These are phyloP conservation scores for Mucor plumbeus DNA, from an alignment of 371 early-diverging fungal species.

Conservation along the genomic window DNA sequence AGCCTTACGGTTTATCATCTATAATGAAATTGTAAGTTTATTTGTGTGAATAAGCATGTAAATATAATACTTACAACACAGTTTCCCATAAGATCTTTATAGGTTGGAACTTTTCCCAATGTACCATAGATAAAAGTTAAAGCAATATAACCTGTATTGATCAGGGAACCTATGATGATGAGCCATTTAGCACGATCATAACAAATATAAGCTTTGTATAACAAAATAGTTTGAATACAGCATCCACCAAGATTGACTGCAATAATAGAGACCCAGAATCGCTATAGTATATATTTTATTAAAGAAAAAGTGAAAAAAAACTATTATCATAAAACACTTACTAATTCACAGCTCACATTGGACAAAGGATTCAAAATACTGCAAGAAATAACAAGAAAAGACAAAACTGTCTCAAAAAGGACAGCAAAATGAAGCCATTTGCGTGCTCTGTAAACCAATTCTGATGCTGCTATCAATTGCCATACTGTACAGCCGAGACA, in stretches of 20 bases:
- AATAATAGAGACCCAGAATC: constrained; percentile 53
- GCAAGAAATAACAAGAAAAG: constrained; percentile 37
- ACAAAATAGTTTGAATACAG: constrained; percentile 46
- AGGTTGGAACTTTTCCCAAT: constrained; percentile 36
- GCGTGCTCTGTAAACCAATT: constrained; percentile 26
- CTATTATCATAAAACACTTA: constrained; percentile 13
- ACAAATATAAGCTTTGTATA: constrained; percentile 56
- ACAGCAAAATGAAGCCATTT: constrained; percentile 46
- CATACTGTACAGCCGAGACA: constrained; percentile 44
- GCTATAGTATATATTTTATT: constrained; percentile 21
- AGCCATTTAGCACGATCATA: constrained; percentile 41
- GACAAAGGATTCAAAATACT: constrained; percentile 45
- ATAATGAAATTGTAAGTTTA: neutral
- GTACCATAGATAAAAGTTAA: constrained; percentile 43
- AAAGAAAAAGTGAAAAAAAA: neutral
- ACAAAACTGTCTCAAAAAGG: constrained; percentile 32
- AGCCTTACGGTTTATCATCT: constrained; percentile 43
- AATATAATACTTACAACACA: constrained; percentile 34
- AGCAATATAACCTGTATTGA: constrained; percentile 48
- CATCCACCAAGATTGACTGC: constrained; percentile 49
- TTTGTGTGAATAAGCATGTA: neutral
- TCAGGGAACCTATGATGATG: constrained; percentile 39
- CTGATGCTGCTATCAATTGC: constrained; percentile 37
- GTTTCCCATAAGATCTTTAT: constrained; percentile 43
- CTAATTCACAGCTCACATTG: constrained; percentile 35